Evolutionary conservation across 306 rosid species (phyloP).

Genomic region (Herpetospermum pedunculosum): DNA sequence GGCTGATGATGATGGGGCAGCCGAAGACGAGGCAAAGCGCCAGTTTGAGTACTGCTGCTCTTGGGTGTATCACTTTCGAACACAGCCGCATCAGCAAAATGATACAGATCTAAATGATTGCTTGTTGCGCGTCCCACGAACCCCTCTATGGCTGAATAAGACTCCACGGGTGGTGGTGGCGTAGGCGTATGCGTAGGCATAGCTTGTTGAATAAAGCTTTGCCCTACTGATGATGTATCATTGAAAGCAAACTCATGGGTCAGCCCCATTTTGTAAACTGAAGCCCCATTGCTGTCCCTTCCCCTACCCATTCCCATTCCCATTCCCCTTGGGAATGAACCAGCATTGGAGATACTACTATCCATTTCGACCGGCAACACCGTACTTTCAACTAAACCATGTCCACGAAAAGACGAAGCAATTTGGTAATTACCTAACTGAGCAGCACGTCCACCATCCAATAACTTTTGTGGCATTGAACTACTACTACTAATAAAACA

Average conservation of each 20-base stretch:
- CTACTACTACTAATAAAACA: constrained; percentile 15
- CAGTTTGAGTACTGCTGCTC: neutral
- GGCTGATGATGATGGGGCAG: neutral
- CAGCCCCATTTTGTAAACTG: neutral
- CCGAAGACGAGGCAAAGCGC: neutral
- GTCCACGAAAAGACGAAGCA: constrained; percentile 25
- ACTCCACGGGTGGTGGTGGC: constrained; percentile 12
- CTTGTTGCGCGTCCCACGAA: constrained; percentile 12
- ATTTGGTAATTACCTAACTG: constrained; percentile 21
- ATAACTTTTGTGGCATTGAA: constrained; percentile 11
- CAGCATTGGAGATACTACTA: constrained; percentile 12
- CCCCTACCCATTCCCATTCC: constrained; percentile 4
- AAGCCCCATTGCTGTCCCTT: constrained; percentile 4
- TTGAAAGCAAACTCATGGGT: constrained; percentile 24
- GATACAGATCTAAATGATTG: constrained; percentile 27
- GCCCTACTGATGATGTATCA: constrained; percentile 14
- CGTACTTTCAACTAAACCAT: constrained; percentile 17
- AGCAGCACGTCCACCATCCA: neutral
- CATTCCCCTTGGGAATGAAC: constrained; percentile 20
- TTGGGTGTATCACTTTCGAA: constrained; percentile 14
- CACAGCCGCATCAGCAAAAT: constrained; percentile 38
- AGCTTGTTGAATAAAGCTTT: constrained; percentile 20
- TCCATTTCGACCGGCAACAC: constrained; percentile 7
- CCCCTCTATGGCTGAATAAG: neutral
- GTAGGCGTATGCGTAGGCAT: neutral